Evolutionary conservation across 208 protist species (phyloP), one percentile per base, ranked within the genome.

Genomic region (Histomonas meleagridis): DNA sequence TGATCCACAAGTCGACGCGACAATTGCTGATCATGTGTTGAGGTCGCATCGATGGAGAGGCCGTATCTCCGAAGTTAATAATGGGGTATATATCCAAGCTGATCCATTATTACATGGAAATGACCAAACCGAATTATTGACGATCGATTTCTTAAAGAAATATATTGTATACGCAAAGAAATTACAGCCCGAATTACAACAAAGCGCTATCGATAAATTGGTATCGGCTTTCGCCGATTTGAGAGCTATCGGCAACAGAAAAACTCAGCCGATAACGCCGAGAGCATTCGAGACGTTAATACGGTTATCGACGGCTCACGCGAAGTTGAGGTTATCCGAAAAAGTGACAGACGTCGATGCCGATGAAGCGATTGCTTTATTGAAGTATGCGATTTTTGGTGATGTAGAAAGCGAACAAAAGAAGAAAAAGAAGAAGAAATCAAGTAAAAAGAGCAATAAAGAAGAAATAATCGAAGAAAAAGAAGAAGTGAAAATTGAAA

Each of bases 221-320:
- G 93, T 94, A 55, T 92, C 97, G 38, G 94, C 95, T 91, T 99
- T 97, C 93, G 94, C 96, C 28, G 95, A 97, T 91, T 95, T 94
- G 3, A 96, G 96, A 92, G 94, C 97, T 93, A 92, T 95, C 53
- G 93, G 90, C 5, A 76, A 51, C 12, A 57, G 90, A 32, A 92
- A 91, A 92, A 95, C 92, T 4, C 86, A 94, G 35, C 95, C 96
- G 43, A 92, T 99, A 91, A 99, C 97, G 16, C 95, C 97, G 23
- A 95, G 98, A 94, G 97, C 97, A 21, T 95, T 99, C 57, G 97
- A 99, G 94, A 97, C 96, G 23, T 94, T 99, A 53, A 98, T 99
- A 69, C 96, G 98, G 46, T 92, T 93, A 28, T 93, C 97, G 43
- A 97, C 96, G 51, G 97, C 97, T 0, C 95, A 97, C 92, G 97